Evolutionary conservation across 441 rosid genomes (phyloP), one percentile per base, ranked within the genome.

Genomic region (Manihot esculenta): DNA sequence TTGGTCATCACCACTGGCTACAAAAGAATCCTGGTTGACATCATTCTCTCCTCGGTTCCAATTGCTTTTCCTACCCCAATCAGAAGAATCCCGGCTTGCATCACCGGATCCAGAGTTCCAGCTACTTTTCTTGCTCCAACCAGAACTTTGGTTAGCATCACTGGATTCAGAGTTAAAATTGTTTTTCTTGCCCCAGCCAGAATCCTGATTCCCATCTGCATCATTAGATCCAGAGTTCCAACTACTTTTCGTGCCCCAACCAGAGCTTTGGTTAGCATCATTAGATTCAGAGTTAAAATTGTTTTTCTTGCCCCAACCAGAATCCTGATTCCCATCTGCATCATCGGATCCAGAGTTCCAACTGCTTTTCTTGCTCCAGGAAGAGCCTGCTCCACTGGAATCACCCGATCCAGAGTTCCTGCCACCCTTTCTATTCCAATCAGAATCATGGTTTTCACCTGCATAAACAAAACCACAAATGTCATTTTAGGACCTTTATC

Each of bases 1-100:
- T 80, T 83, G 74, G 54, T 74, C 83, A 14, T 78, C 75, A 56
- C 79, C 80, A 58, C 83, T 65, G 67, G 84, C 88, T 56, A 74
- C 74, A 55, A 42, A 56, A 27, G 77, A 64, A 64, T 50, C 80
- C 60, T 61, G 81, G 54, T 66, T 35, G 41, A 35, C 41, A 64
- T 75, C 69, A 59, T 66, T 71, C 38, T 62, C 38, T 68, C 78
- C 81, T 8, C 79, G 76, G 51, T 60, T 83, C 83, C 87, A 87
- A 62, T 64, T 76, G 10, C 75, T 55, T 63, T 74, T 81, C 65
- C 70, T 77, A 12, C 64, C 75, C 76, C 83, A 78, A 42, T 68
- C 64, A 61, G 68, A 61, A 59, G 70, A 63, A 41, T 74, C 72
- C 64, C 71, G 76, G 55, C 30, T 71, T 51, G 23, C 79, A 71